Evolutionary conservation across 805 yeast genomes (phyloP).

Genomic region (Cyberlindnera mrakii): DNA sequence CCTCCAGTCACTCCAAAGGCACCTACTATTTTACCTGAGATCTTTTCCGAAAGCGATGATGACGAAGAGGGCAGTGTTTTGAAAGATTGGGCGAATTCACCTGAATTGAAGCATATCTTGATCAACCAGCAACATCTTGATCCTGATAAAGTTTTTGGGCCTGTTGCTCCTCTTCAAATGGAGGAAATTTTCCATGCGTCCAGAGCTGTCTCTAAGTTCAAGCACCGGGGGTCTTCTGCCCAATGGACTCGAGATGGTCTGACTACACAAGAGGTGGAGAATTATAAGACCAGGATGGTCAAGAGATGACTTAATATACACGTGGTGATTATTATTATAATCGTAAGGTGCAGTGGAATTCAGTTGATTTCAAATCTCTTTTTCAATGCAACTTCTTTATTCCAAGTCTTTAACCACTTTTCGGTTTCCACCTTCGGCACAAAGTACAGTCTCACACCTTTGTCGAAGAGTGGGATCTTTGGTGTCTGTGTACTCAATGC

Average conservation of each 20-base stretch:
- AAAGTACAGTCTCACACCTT: conserved; percentile 62
- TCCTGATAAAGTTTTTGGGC: conserved; percentile 69
- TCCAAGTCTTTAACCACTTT: conserved; percentile 65
- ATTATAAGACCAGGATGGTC: conserved; percentile 31
- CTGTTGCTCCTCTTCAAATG: conserved; percentile 60
- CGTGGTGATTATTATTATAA: too few species aligned
- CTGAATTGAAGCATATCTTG: conserved; percentile 42
- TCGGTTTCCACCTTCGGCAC: conserved; percentile 68
- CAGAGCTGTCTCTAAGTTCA: conserved; percentile 37
- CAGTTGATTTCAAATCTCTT: conserved; percentile 28
- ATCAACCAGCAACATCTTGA: conserved; percentile 46
- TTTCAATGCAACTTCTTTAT: conserved; percentile 50
- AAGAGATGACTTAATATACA: conserved; percentile 3
- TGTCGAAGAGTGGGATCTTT: conserved; percentile 71
- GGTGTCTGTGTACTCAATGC: conserved; percentile 60
- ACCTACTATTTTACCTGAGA: conserved; percentile 35
- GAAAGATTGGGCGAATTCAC: conserved; percentile 59
- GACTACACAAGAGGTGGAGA: conserved; percentile 40
- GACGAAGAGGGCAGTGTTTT: conserved; percentile 43
- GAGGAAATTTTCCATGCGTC: conserved; percentile 59
- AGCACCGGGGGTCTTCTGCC: conserved; percentile 47
- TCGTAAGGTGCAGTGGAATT: background rate
- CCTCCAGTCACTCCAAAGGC: conserved; percentile 17
- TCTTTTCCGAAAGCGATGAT: conserved; percentile 47
- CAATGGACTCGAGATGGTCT: conserved; percentile 43